Conservation (phyloP, 805 yeast genomes). For the Hemisphaericaspora nanyangensis region DNA sequence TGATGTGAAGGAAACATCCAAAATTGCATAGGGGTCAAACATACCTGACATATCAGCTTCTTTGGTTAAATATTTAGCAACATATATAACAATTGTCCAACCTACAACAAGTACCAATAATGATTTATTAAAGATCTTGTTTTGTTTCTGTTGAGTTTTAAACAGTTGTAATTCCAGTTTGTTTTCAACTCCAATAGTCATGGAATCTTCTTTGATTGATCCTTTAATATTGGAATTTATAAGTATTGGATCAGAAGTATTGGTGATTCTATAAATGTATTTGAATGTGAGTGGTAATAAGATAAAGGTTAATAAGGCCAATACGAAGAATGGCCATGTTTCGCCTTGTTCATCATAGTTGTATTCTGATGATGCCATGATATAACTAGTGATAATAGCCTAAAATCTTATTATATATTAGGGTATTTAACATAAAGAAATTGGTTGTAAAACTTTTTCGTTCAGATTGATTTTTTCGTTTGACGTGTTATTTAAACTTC, state of each 20-base stretch:
- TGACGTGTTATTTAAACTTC: too few species aligned
- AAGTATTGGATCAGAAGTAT: conserved; percentile 14
- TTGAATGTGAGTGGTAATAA: conserved; percentile 60
- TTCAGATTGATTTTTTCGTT: not conserved
- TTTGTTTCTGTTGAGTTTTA: conserved; percentile 23
- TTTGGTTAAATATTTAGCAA: conserved; percentile 36
- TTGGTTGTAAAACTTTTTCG: not conserved
- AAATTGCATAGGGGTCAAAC: conserved; percentile 89
- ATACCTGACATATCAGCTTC: conserved; percentile 44
- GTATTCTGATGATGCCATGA: conserved; percentile 47
- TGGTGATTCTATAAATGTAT: conserved; percentile 20
- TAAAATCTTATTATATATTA: too few species aligned
- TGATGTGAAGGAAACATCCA: conserved; percentile 68
- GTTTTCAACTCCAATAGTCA: conserved; percentile 31
- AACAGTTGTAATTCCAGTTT: conserved; percentile 19
- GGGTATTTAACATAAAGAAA: conserved; percentile 1
- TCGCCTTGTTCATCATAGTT: conserved; percentile 86
- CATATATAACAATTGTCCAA: conserved; percentile 53
- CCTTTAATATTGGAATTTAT: conserved; percentile 26
- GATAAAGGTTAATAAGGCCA: conserved; percentile 66
- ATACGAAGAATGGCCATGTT: conserved; percentile 88
- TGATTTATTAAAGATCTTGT: conserved; percentile 35
- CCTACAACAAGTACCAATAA: conserved; percentile 43
- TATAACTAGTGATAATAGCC: too few species aligned
- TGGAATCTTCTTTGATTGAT: conserved; percentile 28